phyloP scores from a whole-genome alignment of 202 grass and related monocot genomes.

The Panicum virgatum region DNA sequence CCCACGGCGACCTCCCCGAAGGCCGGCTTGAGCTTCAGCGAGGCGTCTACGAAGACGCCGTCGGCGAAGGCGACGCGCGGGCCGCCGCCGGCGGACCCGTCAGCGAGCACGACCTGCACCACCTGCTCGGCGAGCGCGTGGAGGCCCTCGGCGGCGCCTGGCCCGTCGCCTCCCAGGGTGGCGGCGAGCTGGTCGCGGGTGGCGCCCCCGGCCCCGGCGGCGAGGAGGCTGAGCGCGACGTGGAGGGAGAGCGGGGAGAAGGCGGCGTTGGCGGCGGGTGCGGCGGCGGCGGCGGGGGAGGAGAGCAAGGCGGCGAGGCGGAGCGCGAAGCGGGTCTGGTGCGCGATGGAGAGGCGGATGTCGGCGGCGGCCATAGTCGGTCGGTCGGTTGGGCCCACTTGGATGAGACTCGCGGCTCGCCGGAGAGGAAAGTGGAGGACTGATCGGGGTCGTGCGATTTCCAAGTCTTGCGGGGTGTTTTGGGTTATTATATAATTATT shows the following conservation, averaged over 20 bases:
- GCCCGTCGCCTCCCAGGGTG: slow-evolving; percentile 13
- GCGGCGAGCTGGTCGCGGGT: slow-evolving; percentile 65
- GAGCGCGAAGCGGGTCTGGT: slow-evolving; percentile 66
- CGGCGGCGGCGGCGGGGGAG: slow-evolving; percentile 1
- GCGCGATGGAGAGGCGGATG: slow-evolving; percentile 55
- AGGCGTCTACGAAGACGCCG: slow-evolving; percentile 66
- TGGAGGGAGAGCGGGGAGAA: slow-evolving; percentile 91
- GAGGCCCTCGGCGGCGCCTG: slow-evolving; percentile 21
- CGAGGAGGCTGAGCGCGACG: slow-evolving; percentile 67
- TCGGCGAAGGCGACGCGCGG: slow-evolving; percentile 66
- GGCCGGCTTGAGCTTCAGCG: slow-evolving; percentile 57
- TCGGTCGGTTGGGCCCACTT: not conserved
- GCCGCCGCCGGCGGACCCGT: slow-evolving; percentile 55
- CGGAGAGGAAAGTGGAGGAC: not conserved
- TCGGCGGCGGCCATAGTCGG: slow-evolving; percentile 46
- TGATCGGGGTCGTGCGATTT: not conserved
- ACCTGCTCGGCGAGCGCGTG: slow-evolving; percentile 61
- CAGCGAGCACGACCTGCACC: slow-evolving; percentile 65
- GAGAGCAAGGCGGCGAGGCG: slow-evolving; percentile 48
- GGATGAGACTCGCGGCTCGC: not conserved
- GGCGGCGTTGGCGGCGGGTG: slow-evolving; percentile 38
- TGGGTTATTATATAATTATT: not conserved
- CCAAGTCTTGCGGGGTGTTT: not conserved
- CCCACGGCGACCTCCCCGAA: slow-evolving; percentile 50
- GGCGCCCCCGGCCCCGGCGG: slow-evolving; percentile 56